phyloP scores from a whole-genome alignment of 2,329 filamentous ascomycete species.

The Lasiodiplodia citricola region DNA sequence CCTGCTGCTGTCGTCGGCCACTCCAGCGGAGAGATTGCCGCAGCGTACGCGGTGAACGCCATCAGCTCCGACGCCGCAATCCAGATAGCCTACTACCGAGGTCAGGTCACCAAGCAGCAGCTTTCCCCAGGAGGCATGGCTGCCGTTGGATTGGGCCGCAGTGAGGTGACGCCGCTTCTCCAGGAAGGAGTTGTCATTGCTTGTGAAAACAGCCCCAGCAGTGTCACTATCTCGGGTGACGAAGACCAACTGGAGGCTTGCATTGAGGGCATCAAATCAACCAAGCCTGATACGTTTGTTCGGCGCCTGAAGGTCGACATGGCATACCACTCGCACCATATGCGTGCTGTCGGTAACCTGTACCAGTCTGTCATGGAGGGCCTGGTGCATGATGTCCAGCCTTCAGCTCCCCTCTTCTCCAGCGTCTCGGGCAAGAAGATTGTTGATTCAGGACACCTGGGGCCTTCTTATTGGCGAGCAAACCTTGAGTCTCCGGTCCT shows the following conservation, averaged over 20 bases:
- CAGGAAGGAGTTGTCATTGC: conserved; percentile 14
- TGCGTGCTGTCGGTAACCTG: conserved; percentile 31
- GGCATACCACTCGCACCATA: conserved; percentile 40
- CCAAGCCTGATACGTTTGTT: conserved; percentile 8
- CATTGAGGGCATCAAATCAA: conserved; percentile 16
- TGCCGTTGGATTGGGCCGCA: conserved; percentile 6
- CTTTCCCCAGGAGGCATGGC: conserved; percentile 21
- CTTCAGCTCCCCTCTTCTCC: conserved; percentile 25
- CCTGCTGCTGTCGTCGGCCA: conserved; percentile 25
- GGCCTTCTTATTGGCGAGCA: conserved; percentile 20
- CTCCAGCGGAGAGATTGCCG: conserved; percentile 28
- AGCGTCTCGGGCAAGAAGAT: conserved; percentile 18
- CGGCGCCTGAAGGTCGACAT: conserved; percentile 32
- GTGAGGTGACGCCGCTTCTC: conserved; percentile 14
- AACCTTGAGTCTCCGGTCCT: conserved; percentile 27
- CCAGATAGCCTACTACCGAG: conserved; percentile 25
- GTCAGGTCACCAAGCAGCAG: conserved; percentile 27
- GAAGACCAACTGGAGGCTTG: conserved; percentile 24
- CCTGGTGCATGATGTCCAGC: neutral
- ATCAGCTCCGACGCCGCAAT: conserved; percentile 18
- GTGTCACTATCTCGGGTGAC: conserved; percentile 36
- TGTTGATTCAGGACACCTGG: neutral
- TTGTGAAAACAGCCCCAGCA: conserved; percentile 32
- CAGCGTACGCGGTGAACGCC: conserved; percentile 22
- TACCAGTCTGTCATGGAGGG: conserved; percentile 29